Conservation (phyloP, 208 protist species). For the Lotmaria passim region DNA sequence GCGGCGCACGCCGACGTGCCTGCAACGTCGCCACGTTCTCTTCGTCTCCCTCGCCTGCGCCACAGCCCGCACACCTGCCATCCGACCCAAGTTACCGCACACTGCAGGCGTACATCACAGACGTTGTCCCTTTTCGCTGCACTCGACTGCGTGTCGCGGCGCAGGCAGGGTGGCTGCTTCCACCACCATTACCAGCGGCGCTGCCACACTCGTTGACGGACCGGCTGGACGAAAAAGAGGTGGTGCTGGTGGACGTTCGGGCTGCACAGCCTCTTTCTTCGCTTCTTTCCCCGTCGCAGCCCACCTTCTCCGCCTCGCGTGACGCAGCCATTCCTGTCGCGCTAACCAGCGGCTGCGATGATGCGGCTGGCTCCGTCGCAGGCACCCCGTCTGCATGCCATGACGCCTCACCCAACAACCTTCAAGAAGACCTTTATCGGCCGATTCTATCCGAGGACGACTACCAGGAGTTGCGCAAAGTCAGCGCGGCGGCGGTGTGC, state of each 20-base stretch:
- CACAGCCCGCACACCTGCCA: neutral
- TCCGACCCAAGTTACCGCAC: constrained; percentile 28
- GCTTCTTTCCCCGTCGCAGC: too few species aligned
- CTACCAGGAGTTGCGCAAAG: constrained; percentile 27
- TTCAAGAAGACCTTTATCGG: neutral
- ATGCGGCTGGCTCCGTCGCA: too few species aligned
- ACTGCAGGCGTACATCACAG: constrained; percentile 21
- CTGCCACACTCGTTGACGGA: constrained; percentile 28
- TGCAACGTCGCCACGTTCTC: neutral
- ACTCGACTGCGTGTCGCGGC: constrained; percentile 46
- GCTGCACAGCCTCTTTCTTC: neutral
- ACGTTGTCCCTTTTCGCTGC: constrained; percentile 40
- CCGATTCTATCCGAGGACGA: constrained; percentile 29
- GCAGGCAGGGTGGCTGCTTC: constrained; percentile 66
- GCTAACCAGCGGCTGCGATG: neutral
- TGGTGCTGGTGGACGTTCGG: constrained; percentile 2
- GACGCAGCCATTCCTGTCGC: neutral
- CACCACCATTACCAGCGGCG: constrained; percentile 32
- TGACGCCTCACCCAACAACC: too few species aligned
- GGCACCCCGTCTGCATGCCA: too few species aligned
- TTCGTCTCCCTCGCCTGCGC: neutral
- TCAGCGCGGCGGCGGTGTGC: constrained; percentile 33
- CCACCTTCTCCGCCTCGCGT: neutral
- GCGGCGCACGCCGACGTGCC: neutral
- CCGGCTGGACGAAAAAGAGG: constrained; percentile 17